Percentiles rank a stretch among this genome's conserved stretches.
Evolutionary conservation across 805 yeast species (phyloP).

Genomic region (Metschnikowia lachancei): DNA sequence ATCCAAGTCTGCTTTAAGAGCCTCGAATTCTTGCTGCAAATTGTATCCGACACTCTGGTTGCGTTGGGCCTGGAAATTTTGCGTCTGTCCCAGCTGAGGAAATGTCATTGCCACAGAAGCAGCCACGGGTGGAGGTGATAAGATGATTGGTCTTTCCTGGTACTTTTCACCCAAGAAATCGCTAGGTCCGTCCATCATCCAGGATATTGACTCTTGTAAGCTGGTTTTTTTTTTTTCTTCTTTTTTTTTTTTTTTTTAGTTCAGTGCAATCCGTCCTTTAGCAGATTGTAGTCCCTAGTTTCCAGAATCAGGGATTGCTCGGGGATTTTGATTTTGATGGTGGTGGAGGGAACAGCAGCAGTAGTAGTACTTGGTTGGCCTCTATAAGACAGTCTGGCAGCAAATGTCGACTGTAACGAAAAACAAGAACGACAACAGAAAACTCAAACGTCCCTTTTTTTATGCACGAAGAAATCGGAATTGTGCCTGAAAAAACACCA

Average conservation of each 20-base stretch:
- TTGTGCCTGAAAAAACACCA: background rate
- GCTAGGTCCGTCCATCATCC: conserved; percentile 1
- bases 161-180: conserved; percentile 7
- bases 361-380: no score
- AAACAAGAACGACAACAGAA: no score
- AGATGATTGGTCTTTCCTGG: conserved; percentile 37
- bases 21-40: conserved; percentile 47
- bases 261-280: background rate
- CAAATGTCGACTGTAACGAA: no score
- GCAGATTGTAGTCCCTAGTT: conserved; percentile 3
- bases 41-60: conserved; percentile 47
- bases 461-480: background rate
- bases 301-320: conserved; percentile 9
- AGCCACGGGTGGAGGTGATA: conserved; percentile 40
- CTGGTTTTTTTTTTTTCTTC: background rate
- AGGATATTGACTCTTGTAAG: no score
- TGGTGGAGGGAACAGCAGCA: no score
- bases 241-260: background rate
- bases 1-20: conserved; percentile 46
- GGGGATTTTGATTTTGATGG: no score
- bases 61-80: conserved; percentile 19
- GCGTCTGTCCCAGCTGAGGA: background rate
- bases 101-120: background rate
- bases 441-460: no score
- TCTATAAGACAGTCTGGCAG: no score